Conservation (phyloP, 2,329 filamentous ascomycete species). For the Chalara sp. region DNA sequence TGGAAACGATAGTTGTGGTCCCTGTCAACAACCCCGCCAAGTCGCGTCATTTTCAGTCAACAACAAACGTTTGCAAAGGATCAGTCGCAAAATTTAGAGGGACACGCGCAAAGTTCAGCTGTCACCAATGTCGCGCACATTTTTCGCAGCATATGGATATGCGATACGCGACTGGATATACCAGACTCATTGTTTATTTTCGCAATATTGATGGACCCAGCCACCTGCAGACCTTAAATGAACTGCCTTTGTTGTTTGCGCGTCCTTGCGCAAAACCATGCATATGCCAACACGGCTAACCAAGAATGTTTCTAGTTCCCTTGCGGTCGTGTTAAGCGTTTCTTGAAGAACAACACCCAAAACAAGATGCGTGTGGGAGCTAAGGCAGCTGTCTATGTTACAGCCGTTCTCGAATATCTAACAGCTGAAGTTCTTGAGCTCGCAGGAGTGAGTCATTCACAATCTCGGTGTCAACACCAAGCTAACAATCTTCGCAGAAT, state of each 20-base stretch:
- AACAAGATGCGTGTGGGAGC: conserved; percentile 99
- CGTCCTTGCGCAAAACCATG: too few species aligned
- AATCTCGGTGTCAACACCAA: conserved; percentile 3
- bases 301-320: conserved; percentile 66
- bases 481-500: conserved; percentile 48
- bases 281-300: background rate
- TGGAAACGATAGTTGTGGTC: conserved; percentile 9
- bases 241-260: too few species aligned
- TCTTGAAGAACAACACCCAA: conserved; percentile 97
- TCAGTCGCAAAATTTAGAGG: background rate
- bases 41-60: conserved; percentile 21
- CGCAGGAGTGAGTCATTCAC: conserved; percentile 62
- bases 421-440: conserved; percentile 97
- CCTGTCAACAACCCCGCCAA: conserved; percentile 19
- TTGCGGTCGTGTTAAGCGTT: conserved; percentile 99
- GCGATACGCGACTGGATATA: background rate
- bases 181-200: background rate
- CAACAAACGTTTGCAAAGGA: conserved; percentile 5
- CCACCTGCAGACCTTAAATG: too few species aligned
- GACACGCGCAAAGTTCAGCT: background rate
- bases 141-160: conserved; percentile 1
- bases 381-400: conserved; percentile 97
- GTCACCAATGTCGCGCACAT: conserved; percentile 13
- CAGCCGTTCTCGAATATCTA: conserved; percentile 94
- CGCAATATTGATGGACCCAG: too few species aligned